Base-by-base conservation (phyloP, 306 rosid species). In the Vicia villosa region DNA sequence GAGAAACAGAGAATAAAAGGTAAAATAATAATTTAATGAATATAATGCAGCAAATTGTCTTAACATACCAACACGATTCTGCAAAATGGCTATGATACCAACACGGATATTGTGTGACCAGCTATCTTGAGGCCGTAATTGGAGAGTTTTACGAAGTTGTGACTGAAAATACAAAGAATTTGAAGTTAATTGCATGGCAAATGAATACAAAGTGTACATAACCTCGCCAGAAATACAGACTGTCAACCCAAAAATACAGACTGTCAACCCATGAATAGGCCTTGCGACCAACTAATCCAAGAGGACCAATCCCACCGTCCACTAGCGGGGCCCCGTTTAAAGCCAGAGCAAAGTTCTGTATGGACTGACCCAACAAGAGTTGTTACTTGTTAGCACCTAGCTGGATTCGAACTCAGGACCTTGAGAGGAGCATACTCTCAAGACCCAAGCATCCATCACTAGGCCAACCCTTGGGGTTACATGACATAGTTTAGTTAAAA, bases 41-140 rank as follows among this genome's bases (percentile, higher is more conserved):
- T 15, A 15, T 42, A 62, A 65, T 52, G 52, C 52, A 70, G 37
- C 50, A 51, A 76, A 76, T 46, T 79, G 30, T 63, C 76, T 68
- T 42, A 60, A 49, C 87, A 56, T 90, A 90, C 98, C 98, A 67
- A 87, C 96, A 68, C 90, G 97, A 66, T 86, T 94, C 76, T 90
- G 98, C 74, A 94, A 80, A 85, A 94, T 74, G 24, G 91, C 95
- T 60, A 83, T 78, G 36, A 94, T 71, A 68, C 98, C 98, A 82
- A 70, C 75, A 38, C 88, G 96, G 41, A 74, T 46, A 73, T 83
- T 67, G 66, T 80, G 54, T 68, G 90, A 74, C 88, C 94, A 90
- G 74, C 74, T 66, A 15, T 77, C 82, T 41, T 81, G 72, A 21
- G 92, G 81, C 69, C 84, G 77, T 61, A 24, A 65, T 66, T 60